Base-by-base conservation (phyloP, 2,329 filamentous ascomycete species). In the Colletotrichum melonis region DNA sequence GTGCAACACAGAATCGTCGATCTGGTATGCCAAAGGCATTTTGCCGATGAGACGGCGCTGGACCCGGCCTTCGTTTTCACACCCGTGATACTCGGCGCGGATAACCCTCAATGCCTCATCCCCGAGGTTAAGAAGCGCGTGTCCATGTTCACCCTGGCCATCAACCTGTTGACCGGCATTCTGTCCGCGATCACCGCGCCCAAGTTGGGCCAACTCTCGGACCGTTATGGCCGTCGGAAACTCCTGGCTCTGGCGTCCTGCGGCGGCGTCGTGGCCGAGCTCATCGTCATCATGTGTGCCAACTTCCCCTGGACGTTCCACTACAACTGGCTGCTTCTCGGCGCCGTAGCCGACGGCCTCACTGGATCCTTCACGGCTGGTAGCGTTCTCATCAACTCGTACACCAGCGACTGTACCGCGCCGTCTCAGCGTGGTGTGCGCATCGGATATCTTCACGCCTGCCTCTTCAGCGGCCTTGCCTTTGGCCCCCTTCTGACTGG, bases 361-460 rank as follows among this genome's bases (percentile, higher is more conserved):
- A 92, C 92, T 11, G 97, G 97, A 8, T 98, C 95, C 0, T 98
- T 98, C 80, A 97, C 95, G 1, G 91, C 94, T 0, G 93, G 92
- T 32, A 93, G 93, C 58, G 85, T 92, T 24, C 85, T 97, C 71
- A 92, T 91, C 26, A 92, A 97, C 81, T 95, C 96, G 0, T 99
- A 98, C 82, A 92, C 94, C 14, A 92, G 94, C 54, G 97, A 99
- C 82, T 98, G 95, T 82, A 96, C 95, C 0, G 87, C 93, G 4
- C 94, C 95, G 0, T 92, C 93, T 35, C 91, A 90, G 78, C 91
- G 97, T 24, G 94, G 93, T 73, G 93, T 97, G 8, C 91, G 92
- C 5, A 97, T 98, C 81, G 95, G 95, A 7, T 96, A 95, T 80
- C 92, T 98, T 78, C 94, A 98, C 78, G 95, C 94, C 12, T 95